These are phyloP conservation scores for Cenchrus purpureus DNA, from an alignment of 176 grass and related monocot genomes.

Conservation along the genomic window DNA sequence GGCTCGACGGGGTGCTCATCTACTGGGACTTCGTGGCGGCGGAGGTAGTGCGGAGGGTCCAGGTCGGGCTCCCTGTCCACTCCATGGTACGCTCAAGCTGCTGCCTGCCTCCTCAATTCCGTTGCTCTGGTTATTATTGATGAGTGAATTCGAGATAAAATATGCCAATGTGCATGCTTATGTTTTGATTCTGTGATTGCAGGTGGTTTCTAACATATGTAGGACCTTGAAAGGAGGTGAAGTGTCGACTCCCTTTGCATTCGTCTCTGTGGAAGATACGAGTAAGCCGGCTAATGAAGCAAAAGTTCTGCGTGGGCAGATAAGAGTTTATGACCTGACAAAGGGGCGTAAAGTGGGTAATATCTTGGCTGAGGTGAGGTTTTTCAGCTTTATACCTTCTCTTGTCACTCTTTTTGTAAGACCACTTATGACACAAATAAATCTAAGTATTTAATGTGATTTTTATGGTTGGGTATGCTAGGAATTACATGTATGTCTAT, in stretches of 20 bases:
- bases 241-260: conserved; percentile 57
- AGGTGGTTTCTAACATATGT: conserved; percentile 74
- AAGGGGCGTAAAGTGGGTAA: conserved; percentile 53
- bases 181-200: conserved; percentile 21
- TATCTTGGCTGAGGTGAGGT: conserved; percentile 66
- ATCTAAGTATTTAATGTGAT: not conserved
- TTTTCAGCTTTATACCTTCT: not conserved
- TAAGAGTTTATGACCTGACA: conserved; percentile 67
- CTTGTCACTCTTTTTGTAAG: not conserved
- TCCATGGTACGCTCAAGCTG: conserved; percentile 65
- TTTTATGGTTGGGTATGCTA: not conserved
- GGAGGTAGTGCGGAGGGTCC: conserved; percentile 73
- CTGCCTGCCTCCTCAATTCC: not conserved
- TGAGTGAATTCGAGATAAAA: not conserved
- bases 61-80: conserved; percentile 69
- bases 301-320: conserved; percentile 56
- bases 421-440: not conserved
- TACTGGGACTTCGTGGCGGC: conserved; percentile 68
- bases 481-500: not conserved
- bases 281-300: conserved; percentile 43
- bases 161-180: not conserved
- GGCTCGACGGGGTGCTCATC: conserved; percentile 77
- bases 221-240: conserved; percentile 45
- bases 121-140: not conserved
- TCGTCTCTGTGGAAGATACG: conserved; percentile 71